Percentiles rank a stretch among this genome's conserved stretches.
Conservation (phyloP, 257 asterid genomes). For the Primulina huaijiensis region DNA sequence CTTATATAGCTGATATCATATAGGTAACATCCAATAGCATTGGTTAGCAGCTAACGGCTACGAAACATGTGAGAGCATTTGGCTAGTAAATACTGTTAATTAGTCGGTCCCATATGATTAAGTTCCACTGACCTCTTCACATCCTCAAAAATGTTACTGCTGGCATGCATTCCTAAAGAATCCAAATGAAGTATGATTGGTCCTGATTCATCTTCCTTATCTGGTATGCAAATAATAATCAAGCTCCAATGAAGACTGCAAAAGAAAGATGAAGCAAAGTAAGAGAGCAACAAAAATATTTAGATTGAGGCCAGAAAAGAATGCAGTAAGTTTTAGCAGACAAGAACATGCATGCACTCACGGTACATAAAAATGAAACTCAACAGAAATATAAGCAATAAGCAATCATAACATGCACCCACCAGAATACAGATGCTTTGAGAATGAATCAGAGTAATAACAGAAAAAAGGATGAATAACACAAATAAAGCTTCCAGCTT, state of each 20-base stretch:
- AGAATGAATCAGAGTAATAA: conserved; percentile 1
- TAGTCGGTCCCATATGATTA: neutral
- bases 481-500: neutral
- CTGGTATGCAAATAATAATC: conserved; percentile 82
- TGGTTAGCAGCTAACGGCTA: conserved; percentile 5
- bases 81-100: neutral
- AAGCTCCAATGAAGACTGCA: conserved; percentile 94
- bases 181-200: conserved; percentile 84
- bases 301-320: conserved; percentile 20
- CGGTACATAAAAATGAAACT: conserved; percentile 19
- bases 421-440: conserved; percentile 18
- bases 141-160: conserved; percentile 53
- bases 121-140: conserved; percentile 56
- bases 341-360: conserved; percentile 11
- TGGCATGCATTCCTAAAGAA: conserved; percentile 69
- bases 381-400: conserved; percentile 13
- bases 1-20: neutral
- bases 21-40: neutral
- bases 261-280: conserved; percentile 24
- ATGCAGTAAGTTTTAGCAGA: conserved; percentile 19
- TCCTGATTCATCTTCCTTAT: conserved; percentile 64
- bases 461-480: neutral
- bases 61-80: conserved; percentile 4
- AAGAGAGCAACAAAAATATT: conserved; percentile 20
- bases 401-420: neutral